phyloP scores from a whole-genome alignment of 768 basidiomycete genomes.

The Pleurotus eryngii region DNA sequence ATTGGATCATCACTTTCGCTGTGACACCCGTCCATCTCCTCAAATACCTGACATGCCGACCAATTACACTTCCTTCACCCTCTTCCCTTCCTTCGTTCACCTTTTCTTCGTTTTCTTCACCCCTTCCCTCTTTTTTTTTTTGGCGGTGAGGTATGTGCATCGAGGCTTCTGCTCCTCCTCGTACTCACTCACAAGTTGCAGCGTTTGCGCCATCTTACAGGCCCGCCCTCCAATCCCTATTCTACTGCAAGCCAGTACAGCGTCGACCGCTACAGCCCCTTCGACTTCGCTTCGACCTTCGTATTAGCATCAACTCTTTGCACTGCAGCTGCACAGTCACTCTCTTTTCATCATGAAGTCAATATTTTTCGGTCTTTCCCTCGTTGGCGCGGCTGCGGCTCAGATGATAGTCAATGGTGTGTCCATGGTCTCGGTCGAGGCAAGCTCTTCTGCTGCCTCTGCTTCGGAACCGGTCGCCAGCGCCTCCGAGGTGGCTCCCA shows the following conservation, averaged over 20 bases:
- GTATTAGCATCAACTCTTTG: slow-evolving; percentile 30
- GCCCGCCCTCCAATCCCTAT: slow-evolving; percentile 38
- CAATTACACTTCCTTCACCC: slow-evolving; percentile 14
- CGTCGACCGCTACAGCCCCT: slow-evolving; percentile 65
- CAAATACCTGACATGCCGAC: slow-evolving; percentile 30
- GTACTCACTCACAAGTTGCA: slow-evolving; percentile 19
- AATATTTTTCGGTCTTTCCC: slow-evolving; percentile 53
- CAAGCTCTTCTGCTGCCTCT: slow-evolving; percentile 16
- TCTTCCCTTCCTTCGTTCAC: slow-evolving; percentile 40
- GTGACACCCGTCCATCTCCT: slow-evolving; percentile 12
- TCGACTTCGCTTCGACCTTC: slow-evolving; percentile 33
- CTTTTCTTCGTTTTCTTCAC: slow-evolving; percentile 36
- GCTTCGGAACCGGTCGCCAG: slow-evolving; percentile 18
- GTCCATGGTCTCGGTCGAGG: slow-evolving; percentile 29
- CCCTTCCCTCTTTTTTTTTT: not conserved
- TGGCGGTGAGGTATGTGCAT: slow-evolving; percentile 4
- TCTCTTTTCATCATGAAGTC: slow-evolving; percentile 64
- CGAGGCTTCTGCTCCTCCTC: not conserved
- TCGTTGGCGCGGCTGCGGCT: slow-evolving; percentile 55
- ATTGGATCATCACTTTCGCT: slow-evolving; percentile 17
- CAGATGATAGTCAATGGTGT: slow-evolving; percentile 51
- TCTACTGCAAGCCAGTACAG: slow-evolving; percentile 69
- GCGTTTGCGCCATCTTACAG: slow-evolving; percentile 42
- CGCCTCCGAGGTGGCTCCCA: slow-evolving; percentile 19
- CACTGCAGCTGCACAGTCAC: slow-evolving; percentile 20